Base-by-base conservation (phyloP, 208 protist species). In the Crithidia acanthocephali region DNA sequence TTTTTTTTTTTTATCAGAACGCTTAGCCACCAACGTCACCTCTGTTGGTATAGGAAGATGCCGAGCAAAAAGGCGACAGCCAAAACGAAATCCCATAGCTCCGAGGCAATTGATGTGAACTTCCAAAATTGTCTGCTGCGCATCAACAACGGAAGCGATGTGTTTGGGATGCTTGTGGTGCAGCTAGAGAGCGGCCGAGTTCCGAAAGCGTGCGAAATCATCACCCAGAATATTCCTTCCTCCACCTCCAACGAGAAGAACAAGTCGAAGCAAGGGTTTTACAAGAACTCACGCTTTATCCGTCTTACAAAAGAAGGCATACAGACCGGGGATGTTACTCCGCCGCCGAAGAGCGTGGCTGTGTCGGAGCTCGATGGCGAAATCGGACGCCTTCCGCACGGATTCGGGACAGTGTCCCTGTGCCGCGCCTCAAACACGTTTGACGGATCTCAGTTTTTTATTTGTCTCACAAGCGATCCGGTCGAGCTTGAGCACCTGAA, bases 381-480 rank as follows among this genome's bases (percentile, higher is more conserved):
- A 73, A 50, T 93, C 18, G 86, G 85, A 28, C 70, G 72, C 20
- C 33, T 90, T 53, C 73, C 70, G 13, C 87, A 91, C 69, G 69
- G 66, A 10, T 44, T 85, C 20, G 88, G 88, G 16, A 74, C 87
- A 32, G 28, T 94, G 55, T 94, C 88, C 2, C 57, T 94, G 22
- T 94, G 91, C 74, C 74, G 88, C 11, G 86, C 78, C 32, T 74
- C 77, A 10, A 68, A 27, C 40, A 48, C 45, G 20, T 88, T 91
- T 71, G 91, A 96, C 55, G 81, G 81, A 4, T 87, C 83, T 1
- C 75, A 86, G 50, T 94, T 96, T 79, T 94, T 96, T 68, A 83
- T 96, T 35, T 94, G 88, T 70, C 59, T 96, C 37, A 94, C 88
- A 2, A 75, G 73, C 47, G 84, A 94, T 66, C 45, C 68, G 18